Percentiles rank a stretch among this genome's conserved stretches.
Evolutionary conservation across 2,329 filamentous ascomycete species (phyloP).

Genomic region (Claviceps digitariae): DNA sequence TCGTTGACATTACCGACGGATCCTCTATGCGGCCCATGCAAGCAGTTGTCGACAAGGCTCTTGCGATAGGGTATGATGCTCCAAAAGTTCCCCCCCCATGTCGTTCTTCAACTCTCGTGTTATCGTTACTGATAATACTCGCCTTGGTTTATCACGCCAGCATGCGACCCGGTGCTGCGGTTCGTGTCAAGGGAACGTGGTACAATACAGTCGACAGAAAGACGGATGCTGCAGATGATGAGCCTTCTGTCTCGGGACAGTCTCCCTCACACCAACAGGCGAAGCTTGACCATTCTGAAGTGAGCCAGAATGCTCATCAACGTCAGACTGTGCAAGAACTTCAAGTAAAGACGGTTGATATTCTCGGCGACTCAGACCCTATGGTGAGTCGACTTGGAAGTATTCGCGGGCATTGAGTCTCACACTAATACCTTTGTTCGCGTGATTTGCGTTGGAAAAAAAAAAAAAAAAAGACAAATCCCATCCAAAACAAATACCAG

Average conservation of each 20-base stretch:
- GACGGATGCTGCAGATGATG: background rate
- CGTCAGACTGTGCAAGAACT: conserved; percentile 43
- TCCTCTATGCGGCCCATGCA: conserved; percentile 70
- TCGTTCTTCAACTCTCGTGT: conserved; percentile 2
- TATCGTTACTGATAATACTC: background rate
- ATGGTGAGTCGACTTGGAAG: conserved; percentile 41
- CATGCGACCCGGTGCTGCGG: conserved; percentile 67
- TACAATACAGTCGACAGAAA: conserved; percentile 15
- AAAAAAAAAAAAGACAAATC: conserved; percentile 59
- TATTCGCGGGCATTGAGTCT: background rate
- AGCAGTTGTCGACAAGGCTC: conserved; percentile 58
- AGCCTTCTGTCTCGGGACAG: conserved; percentile 2
- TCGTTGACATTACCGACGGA: conserved; percentile 78
- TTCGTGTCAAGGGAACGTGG: conserved; percentile 69
- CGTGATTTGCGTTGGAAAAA: conserved; percentile 4
- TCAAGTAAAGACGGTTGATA: conserved; percentile 51
- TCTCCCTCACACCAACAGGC: conserved; percentile 1
- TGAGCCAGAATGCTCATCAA: background rate
- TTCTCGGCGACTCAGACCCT: conserved; percentile 68
- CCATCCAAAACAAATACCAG: conserved; percentile 94
- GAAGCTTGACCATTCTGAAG: background rate
- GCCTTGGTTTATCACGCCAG: conserved; percentile 31
- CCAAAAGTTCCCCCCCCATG: conserved; percentile 8
- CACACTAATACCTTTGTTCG: conserved; percentile 7
- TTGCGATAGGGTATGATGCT: conserved; percentile 54